phyloP scores from a whole-genome alignment of 1,284 basidiomycete genomes.

The Marasmius fiardii region DNA sequence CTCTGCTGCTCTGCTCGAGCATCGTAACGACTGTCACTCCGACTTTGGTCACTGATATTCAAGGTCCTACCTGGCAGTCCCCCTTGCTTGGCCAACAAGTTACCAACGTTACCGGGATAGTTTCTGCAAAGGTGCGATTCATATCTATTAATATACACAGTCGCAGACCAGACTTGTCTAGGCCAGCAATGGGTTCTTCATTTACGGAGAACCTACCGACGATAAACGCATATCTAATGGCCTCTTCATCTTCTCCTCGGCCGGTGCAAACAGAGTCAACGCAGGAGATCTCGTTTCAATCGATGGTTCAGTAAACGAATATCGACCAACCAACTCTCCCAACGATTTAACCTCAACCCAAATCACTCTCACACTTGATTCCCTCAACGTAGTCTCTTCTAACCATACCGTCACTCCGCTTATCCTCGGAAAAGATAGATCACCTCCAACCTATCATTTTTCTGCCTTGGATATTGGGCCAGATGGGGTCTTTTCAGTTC shows the following conservation, averaged over 20 bases:
- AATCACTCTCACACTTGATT: constrained; percentile 41
- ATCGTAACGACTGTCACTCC: constrained; percentile 23
- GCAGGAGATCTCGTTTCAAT: constrained; percentile 52
- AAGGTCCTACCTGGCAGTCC: constrained; percentile 49
- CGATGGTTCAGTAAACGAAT: constrained; percentile 47
- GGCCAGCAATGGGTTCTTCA: constrained; percentile 50
- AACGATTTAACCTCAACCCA: constrained; percentile 53
- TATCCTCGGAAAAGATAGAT: constrained; percentile 53
- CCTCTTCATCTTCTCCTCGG: constrained; percentile 45
- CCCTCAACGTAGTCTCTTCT: constrained; percentile 41
- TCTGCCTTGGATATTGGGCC: constrained; percentile 48
- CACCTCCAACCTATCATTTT: constrained; percentile 48
- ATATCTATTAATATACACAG: not conserved
- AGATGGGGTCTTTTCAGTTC: constrained; percentile 54
- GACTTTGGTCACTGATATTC: constrained; percentile 46
- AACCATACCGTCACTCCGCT: constrained; percentile 44
- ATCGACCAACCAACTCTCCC: constrained; percentile 35
- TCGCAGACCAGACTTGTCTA: constrained; percentile 19
- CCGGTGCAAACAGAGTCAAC: constrained; percentile 33
- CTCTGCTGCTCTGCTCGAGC: constrained; percentile 21
- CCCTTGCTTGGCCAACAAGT: constrained; percentile 47
- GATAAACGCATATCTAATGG: constrained; percentile 52
- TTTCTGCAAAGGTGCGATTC: constrained; percentile 49
- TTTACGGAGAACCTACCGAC: constrained; percentile 40
- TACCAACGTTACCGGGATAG: constrained; percentile 46